phyloP scores from a whole-genome alignment of 1,139 yeast genomes.

The Citeromyces siamensis region DNA sequence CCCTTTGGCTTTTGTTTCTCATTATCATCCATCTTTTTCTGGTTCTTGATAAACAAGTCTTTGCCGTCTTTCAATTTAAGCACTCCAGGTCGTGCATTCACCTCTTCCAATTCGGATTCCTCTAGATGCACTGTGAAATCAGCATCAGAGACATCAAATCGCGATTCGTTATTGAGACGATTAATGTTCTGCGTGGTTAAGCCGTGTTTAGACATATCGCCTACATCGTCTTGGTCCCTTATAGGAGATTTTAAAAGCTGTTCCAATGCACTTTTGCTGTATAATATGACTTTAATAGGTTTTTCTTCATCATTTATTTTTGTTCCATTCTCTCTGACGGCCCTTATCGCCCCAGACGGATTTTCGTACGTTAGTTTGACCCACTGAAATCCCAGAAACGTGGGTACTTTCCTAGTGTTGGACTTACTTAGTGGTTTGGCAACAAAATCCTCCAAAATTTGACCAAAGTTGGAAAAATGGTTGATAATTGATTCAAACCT shows the following conservation, averaged over 20 bases:
- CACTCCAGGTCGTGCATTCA: not conserved
- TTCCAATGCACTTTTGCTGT: constrained; percentile 47
- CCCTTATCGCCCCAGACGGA: constrained; percentile 67
- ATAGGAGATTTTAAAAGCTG: constrained; percentile 46
- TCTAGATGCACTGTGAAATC: not conserved
- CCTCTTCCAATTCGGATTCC: not conserved
- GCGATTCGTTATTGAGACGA: not conserved
- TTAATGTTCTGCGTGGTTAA: not conserved
- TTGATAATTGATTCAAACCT: constrained; percentile 55
- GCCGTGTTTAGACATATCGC: constrained; percentile 16
- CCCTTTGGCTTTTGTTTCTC: not conserved
- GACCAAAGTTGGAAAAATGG: constrained; percentile 75
- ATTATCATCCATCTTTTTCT: constrained; percentile 2
- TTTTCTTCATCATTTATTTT: constrained; percentile 26
- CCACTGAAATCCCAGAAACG: constrained; percentile 83
- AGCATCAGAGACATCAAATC: not conserved
- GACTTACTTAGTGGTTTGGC: constrained; percentile 4
- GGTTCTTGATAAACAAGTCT: not conserved
- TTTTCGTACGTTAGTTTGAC: constrained; percentile 74
- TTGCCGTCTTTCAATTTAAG: constrained; percentile 6
- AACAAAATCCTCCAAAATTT: constrained; percentile 65
- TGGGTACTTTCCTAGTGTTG: constrained; percentile 20
- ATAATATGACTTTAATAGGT: constrained; percentile 68
- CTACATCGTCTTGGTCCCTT: constrained; percentile 42
- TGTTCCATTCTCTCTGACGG: constrained; percentile 66